Evolutionary conservation across 495 filamentous ascomycete species (phyloP).

Genomic region (Hypoxylon subgilvum): DNA sequence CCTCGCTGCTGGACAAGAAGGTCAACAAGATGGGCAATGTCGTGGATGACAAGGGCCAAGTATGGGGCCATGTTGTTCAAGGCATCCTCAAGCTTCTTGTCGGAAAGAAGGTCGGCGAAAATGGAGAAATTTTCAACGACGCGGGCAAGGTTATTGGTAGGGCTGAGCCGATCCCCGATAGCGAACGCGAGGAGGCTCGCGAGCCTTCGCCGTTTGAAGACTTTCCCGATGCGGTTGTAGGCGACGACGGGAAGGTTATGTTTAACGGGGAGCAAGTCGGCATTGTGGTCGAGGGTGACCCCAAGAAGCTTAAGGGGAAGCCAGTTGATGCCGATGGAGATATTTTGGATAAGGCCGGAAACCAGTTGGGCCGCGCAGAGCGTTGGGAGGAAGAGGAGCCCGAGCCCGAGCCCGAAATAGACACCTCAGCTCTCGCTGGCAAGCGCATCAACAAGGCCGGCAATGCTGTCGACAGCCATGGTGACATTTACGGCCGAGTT

Average conservation of each 20-base stretch:
- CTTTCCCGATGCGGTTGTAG: slow-evolving; percentile 71
- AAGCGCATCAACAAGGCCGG: slow-evolving; percentile 86
- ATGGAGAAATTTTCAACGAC: slow-evolving; percentile 79
- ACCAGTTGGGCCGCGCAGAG: slow-evolving; percentile 77
- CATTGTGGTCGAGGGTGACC: slow-evolving; percentile 75
- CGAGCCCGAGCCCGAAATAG: slow-evolving; percentile 60
- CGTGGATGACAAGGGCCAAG: slow-evolving; percentile 70
- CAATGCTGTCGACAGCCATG: slow-evolving; percentile 77
- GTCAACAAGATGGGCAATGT: slow-evolving; percentile 85
- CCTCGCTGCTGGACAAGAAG: slow-evolving; percentile 66
- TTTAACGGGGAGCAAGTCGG: slow-evolving; percentile 75
- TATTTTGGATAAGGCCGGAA: slow-evolving; percentile 79
- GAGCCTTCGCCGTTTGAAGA: slow-evolving; percentile 76
- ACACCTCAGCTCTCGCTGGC: slow-evolving; percentile 75
- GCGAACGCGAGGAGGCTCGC: slow-evolving; percentile 70
- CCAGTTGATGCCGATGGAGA: slow-evolving; percentile 83
- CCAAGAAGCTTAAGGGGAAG: slow-evolving; percentile 75
- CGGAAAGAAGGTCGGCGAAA: slow-evolving; percentile 70
- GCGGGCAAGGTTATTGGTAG: slow-evolving; percentile 74
- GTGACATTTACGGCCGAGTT: slow-evolving; percentile 77
- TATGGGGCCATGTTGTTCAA: slow-evolving; percentile 71
- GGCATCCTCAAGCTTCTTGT: slow-evolving; percentile 71
- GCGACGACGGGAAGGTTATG: slow-evolving; percentile 71
- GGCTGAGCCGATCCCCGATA: slow-evolving; percentile 73
- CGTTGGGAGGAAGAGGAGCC: slow-evolving; percentile 60